Evolutionary conservation across 345 rosid species (phyloP).

Genomic region (Gossypium herbaceum): DNA sequence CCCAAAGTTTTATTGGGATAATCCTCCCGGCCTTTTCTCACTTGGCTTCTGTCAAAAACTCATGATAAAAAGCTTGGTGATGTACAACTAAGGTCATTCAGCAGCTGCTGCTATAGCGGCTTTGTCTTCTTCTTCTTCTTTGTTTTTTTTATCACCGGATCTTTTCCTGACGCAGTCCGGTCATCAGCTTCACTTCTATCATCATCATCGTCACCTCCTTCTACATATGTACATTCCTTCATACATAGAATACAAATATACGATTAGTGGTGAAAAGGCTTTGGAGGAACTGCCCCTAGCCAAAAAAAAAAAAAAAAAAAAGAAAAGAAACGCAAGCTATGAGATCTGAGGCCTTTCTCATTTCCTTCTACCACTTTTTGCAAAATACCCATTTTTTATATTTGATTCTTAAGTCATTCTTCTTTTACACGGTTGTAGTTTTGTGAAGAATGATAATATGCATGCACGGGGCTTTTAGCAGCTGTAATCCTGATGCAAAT

Average conservation of each 20-base stretch:
- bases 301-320: neutral
- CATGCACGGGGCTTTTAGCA: slow-evolving; percentile 13
- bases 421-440: no score
- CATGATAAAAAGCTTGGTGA: slow-evolving; percentile 13
- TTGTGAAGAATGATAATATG: slow-evolving; percentile 4
- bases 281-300: slow-evolving; percentile 30
- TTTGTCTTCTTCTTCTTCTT: no score
- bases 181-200: neutral
- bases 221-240: neutral
- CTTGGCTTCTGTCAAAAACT: no score
- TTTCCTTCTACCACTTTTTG: neutral
- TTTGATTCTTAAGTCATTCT: neutral
- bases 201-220: neutral
- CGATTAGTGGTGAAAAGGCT: slow-evolving; percentile 22
- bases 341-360: slow-evolving; percentile 54
- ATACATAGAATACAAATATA: neutral
- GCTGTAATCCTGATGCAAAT: no score
- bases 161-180: no score
- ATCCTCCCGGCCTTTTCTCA: no score
- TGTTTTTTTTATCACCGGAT: no score
- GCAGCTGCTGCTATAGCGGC: slow-evolving; percentile 26
- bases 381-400: neutral
- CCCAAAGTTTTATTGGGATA: no score
- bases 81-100: slow-evolving; percentile 17
- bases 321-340: slow-evolving; percentile 34